phyloP scores from a whole-genome alignment of 306 rosid genomes.

The Prunus kanzakura region DNA sequence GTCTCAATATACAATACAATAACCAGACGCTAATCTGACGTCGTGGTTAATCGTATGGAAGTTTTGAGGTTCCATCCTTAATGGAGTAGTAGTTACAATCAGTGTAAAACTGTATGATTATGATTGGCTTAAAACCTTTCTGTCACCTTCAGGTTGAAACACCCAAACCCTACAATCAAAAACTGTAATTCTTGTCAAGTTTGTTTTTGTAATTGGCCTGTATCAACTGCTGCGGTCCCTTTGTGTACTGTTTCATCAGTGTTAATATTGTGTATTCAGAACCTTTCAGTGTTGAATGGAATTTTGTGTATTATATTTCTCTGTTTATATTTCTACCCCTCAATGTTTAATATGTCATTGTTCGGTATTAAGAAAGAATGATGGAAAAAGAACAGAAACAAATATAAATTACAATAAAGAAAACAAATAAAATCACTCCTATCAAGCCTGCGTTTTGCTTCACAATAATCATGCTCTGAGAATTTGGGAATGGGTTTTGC shows the following conservation, averaged over 20 bases:
- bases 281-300: background rate
- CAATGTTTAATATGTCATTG: too few relatives aligned
- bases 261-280: background rate
- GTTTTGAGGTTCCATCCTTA: background rate
- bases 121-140: background rate
- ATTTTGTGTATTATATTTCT: background rate
- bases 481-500: slow-evolving; percentile 42
- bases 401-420: too few relatives aligned
- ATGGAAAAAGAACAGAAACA: too few relatives aligned
- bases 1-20: too few relatives aligned
- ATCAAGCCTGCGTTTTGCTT: too few relatives aligned
- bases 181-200: background rate
- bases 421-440: too few relatives aligned
- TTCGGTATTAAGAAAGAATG: too few relatives aligned
- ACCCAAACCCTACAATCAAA: background rate
- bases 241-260: background rate
- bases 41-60: background rate
- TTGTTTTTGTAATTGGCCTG: too few relatives aligned
- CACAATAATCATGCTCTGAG: slow-evolving; percentile 17
- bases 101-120: background rate
- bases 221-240: background rate
- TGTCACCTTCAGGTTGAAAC: background rate
- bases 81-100: background rate
- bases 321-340: background rate
- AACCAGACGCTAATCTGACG: background rate